phyloP scores from a whole-genome alignment of 768 basidiomycete species.

The Suillus clintonianus region DNA sequence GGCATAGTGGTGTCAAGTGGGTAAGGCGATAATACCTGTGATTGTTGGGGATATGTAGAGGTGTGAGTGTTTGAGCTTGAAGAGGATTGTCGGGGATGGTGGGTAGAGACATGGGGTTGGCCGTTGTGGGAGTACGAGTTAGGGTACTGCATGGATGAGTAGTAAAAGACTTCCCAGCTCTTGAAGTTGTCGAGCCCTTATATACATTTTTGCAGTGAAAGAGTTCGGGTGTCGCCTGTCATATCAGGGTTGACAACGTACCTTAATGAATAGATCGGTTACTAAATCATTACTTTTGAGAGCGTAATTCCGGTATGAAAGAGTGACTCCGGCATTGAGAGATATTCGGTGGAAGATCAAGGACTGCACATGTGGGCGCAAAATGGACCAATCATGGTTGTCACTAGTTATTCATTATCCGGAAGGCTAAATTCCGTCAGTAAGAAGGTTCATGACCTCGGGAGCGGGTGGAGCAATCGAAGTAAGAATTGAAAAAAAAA shows the following conservation, averaged over 20 bases:
- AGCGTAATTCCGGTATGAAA: slow-evolving; percentile 36
- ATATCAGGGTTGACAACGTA: slow-evolving; percentile 38
- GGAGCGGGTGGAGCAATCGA: slow-evolving; percentile 13
- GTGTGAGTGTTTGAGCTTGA: slow-evolving; percentile 21
- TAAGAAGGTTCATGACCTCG: slow-evolving; percentile 23
- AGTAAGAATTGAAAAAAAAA: slow-evolving; percentile 17
- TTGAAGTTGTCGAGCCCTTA: slow-evolving; percentile 22
- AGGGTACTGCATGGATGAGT: slow-evolving; percentile 27
- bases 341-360: slow-evolving; percentile 20
- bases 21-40: slow-evolving; percentile 25
- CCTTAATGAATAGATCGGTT: slow-evolving; percentile 38
- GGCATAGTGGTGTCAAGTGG: slow-evolving; percentile 24
- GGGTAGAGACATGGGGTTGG: slow-evolving; percentile 17
- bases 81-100: slow-evolving; percentile 14
- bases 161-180: slow-evolving; percentile 13
- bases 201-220: slow-evolving; percentile 34
- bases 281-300: slow-evolving; percentile 40
- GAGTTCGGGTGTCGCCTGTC: slow-evolving; percentile 37
- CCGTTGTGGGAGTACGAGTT: slow-evolving; percentile 21
- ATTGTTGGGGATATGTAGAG: slow-evolving; percentile 24
- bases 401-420: slow-evolving; percentile 22
- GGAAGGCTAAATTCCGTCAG: slow-evolving; percentile 18
- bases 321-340: slow-evolving; percentile 30
- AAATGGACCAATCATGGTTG: slow-evolving; percentile 8
- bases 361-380: slow-evolving; percentile 16